Conservation (phyloP, 192 early-diverging fungal genomes). For the Coemansia asiatica region DNA sequence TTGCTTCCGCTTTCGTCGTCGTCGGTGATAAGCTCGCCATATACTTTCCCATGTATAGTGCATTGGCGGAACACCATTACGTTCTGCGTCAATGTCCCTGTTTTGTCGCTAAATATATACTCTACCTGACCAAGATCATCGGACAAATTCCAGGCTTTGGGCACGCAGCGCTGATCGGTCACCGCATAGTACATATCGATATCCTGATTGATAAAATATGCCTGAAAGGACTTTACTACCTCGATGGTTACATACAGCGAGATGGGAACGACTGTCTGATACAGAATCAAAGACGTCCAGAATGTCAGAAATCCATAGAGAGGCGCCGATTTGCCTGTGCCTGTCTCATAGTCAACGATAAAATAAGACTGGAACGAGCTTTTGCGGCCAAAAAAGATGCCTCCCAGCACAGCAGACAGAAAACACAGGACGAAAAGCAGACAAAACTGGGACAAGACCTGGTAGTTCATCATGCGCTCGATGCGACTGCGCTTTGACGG, state of each 20-base stretch:
- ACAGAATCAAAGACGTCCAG: slow-evolving; percentile 84
- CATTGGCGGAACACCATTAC: slow-evolving; percentile 95
- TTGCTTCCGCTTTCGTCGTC: slow-evolving; percentile 13
- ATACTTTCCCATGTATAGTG: slow-evolving; percentile 80
- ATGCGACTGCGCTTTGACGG: slow-evolving; percentile 90
- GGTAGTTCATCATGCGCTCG: slow-evolving; percentile 89
- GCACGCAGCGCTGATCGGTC: slow-evolving; percentile 74
- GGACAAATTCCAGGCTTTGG: slow-evolving; percentile 86
- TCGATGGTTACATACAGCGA: slow-evolving; percentile 93
- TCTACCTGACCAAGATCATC: slow-evolving; percentile 95
- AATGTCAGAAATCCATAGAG: slow-evolving; percentile 70
- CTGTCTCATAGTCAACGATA: slow-evolving; percentile 41
- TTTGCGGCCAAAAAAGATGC: slow-evolving; percentile 60
- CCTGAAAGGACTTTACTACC: slow-evolving; percentile 87
- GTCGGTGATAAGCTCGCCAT: slow-evolving; percentile 61
- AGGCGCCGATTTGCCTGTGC: slow-evolving; percentile 29
- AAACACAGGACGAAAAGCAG: slow-evolving; percentile 74
- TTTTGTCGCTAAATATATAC: slow-evolving; percentile 97
- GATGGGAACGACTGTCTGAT: slow-evolving; percentile 96
- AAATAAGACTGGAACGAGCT: slow-evolving; percentile 54
- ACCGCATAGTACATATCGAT: slow-evolving; percentile 85
- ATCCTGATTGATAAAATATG: slow-evolving; percentile 90
- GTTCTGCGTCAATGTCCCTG: slow-evolving; percentile 95
- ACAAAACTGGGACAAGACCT: slow-evolving; percentile 79
- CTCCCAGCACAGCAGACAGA: slow-evolving; percentile 65